Evolutionary conservation across 2,329 filamentous ascomycete species (phyloP).

Genomic region (Rutstroemia sydowiana): DNA sequence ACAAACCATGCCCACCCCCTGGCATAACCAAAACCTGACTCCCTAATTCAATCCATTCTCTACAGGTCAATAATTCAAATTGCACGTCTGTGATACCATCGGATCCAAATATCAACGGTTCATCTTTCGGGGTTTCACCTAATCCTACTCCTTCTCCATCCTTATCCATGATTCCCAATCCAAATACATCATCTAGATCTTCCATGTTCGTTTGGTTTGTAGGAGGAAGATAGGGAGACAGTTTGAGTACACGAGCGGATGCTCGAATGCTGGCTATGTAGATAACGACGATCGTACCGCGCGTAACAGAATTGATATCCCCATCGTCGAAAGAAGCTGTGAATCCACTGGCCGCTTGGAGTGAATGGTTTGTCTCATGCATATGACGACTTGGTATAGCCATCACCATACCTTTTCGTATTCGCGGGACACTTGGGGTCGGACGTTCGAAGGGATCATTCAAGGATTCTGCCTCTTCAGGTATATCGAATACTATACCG

Average conservation of each 20-base stretch:
- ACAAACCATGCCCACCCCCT: constrained; percentile 55
- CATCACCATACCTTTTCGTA: constrained; percentile 80
- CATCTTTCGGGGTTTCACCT: constrained; percentile 23
- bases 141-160: constrained; percentile 39
- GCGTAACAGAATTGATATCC: constrained; percentile 54
- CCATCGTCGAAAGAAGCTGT: constrained; percentile 62
- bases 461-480: constrained; percentile 24
- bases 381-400: constrained; percentile 54
- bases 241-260: constrained; percentile 63
- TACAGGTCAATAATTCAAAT: constrained; percentile 59
- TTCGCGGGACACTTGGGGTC: constrained; percentile 33
- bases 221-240: constrained; percentile 25
- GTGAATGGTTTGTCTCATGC: constrained; percentile 46
- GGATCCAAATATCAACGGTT: constrained; percentile 32
- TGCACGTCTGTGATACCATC: constrained; percentile 44
- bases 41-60: constrained; percentile 68
- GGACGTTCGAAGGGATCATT: constrained; percentile 28
- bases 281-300: constrained; percentile 67
- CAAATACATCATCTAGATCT: constrained; percentile 46
- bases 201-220: constrained; percentile 22
- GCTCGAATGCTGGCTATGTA: constrained; percentile 85
- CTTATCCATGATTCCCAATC: constrained; percentile 38
- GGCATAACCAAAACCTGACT: constrained; percentile 65
- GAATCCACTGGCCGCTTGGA: constrained; percentile 61
- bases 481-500: constrained; percentile 58